phyloP scores from a whole-genome alignment of 768 basidiomycete genomes.

The Clitopilus passeckerianus region DNA sequence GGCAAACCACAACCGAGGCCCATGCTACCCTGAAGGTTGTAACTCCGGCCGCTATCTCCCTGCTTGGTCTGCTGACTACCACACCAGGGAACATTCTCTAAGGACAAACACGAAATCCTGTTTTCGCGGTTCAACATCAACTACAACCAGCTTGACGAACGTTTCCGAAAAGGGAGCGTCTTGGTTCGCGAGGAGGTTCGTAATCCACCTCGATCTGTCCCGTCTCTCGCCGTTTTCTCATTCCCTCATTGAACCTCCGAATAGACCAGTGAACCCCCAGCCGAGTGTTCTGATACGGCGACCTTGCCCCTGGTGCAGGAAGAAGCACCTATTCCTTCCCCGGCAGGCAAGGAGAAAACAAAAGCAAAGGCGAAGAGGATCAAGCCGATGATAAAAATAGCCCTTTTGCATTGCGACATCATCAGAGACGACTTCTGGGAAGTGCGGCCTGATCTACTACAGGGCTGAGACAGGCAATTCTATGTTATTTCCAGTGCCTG shows the following conservation, averaged over 20 bases:
- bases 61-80: not conserved
- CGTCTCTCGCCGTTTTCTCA: not conserved
- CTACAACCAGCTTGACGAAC: slow-evolving; percentile 70
- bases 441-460: slow-evolving; percentile 48
- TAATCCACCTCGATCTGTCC: not conserved
- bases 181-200: slow-evolving; percentile 63
- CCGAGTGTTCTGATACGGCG: not conserved
- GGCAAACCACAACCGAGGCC: slow-evolving; percentile 72
- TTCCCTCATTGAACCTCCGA: not conserved
- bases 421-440: slow-evolving; percentile 82
- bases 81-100: slow-evolving; percentile 79
- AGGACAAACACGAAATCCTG: slow-evolving; percentile 89
- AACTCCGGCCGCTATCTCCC: not conserved
- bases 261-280: not conserved
- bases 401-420: slow-evolving; percentile 76
- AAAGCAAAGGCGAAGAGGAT: slow-evolving; percentile 20
- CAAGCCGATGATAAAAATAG: slow-evolving; percentile 39
- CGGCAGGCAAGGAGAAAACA: slow-evolving; percentile 3
- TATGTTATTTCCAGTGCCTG: too few relatives aligned
- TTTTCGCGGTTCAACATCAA: slow-evolving; percentile 81
- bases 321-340: not conserved
- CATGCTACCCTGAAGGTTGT: slow-evolving; percentile 73
- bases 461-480: slow-evolving; percentile 17
- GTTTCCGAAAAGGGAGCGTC: slow-evolving; percentile 83
- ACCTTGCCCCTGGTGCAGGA: not conserved